Evolutionary conservation across 2,329 filamentous ascomycete species (phyloP).

Genomic region (Penicillium polonicum): DNA sequence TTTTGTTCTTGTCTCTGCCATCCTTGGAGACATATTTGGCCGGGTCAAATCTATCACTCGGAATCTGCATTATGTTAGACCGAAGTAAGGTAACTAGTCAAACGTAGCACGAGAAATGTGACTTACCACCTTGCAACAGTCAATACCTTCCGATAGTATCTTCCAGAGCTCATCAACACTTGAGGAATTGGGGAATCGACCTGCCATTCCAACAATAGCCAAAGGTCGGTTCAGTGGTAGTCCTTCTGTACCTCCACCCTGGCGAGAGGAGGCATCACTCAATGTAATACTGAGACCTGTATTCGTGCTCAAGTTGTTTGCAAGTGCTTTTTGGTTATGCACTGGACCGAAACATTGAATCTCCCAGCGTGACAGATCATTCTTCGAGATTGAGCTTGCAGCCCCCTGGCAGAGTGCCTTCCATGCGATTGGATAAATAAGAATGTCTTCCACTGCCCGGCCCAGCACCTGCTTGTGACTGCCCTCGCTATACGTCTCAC

Average conservation of each 20-base stretch:
- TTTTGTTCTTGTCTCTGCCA: not conserved
- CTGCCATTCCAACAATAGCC: conserved; percentile 76
- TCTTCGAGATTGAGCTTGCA: not conserved
- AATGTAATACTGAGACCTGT: not conserved
- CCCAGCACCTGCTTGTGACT: not conserved
- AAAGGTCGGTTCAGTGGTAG: not conserved
- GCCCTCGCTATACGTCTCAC: not conserved
- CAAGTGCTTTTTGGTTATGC: not conserved
- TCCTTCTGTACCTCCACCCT: too few species aligned
- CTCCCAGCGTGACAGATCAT: not conserved
- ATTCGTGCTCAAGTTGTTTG: not conserved
- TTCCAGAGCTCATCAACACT: conserved; percentile 68
- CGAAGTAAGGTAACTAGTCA: too few species aligned
- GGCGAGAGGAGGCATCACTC: too few species aligned
- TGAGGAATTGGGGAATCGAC: conserved; percentile 68
- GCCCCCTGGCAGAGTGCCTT: not conserved
- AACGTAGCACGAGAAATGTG: too few species aligned
- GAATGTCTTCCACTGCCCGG: not conserved
- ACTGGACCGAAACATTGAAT: not conserved
- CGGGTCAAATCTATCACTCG: conserved; percentile 39
- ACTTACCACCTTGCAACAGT: conserved; percentile 65
- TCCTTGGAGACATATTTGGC: not conserved
- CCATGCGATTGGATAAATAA: not conserved
- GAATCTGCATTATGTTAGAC: conserved; percentile 47
- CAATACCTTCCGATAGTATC: conserved; percentile 65